phyloP scores from a whole-genome alignment of 805 yeast genomes.

The Candida michaelii region DNA sequence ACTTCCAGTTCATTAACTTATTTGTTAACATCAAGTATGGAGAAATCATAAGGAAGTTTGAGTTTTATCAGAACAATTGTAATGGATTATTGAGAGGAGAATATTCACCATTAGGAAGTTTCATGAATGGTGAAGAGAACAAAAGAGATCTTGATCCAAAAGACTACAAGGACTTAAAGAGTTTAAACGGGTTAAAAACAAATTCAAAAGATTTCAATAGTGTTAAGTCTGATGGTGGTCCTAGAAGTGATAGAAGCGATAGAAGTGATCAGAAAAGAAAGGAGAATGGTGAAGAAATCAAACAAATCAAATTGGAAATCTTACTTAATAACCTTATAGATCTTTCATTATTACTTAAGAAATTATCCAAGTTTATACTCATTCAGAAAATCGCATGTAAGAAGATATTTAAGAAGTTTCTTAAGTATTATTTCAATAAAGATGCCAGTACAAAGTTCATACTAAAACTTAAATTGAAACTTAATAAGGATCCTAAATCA shows the following conservation, averaged over 20 bases:
- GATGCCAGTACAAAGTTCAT: constrained; percentile 24
- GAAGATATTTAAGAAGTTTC: constrained; percentile 70
- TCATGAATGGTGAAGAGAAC: neutral
- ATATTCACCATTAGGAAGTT: neutral
- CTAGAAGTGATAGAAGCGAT: no score
- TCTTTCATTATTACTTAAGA: constrained; percentile 51
- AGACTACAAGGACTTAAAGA: no score
- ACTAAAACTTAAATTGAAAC: constrained; percentile 27
- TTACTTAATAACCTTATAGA: constrained; percentile 38
- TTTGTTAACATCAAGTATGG: constrained; percentile 69
- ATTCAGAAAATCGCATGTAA: constrained; percentile 73
- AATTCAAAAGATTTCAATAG: no score
- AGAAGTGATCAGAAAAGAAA: no score
- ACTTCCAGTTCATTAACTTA: constrained; percentile 58
- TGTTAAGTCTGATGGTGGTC: no score
- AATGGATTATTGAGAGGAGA: neutral
- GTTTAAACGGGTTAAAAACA: no score
- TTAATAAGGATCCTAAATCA: constrained; percentile 48
- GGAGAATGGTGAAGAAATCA: constrained; percentile 9
- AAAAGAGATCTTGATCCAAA: no score
- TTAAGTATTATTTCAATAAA: constrained; percentile 41
- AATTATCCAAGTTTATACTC: constrained; percentile 66
- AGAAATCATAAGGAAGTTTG: constrained; percentile 55
- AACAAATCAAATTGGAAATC: constrained; percentile 17
- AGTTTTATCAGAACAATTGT: constrained; percentile 21